Evolutionary conservation across 2,329 filamentous ascomycete genomes (phyloP).

Genomic region (Zasmidium cellare): DNA sequence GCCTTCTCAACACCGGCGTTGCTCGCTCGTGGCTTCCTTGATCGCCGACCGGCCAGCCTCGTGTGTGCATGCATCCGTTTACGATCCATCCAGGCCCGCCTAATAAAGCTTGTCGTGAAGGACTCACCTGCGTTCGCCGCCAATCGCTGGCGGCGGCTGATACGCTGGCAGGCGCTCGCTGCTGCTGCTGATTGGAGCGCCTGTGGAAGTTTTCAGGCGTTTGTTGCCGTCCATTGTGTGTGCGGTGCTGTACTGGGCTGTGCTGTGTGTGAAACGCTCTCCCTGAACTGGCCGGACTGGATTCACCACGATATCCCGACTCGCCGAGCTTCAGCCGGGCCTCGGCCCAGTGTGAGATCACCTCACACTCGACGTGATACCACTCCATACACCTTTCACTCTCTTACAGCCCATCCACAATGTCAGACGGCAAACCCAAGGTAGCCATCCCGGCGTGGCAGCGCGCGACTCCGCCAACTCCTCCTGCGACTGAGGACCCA

Average conservation of each 20-base stretch:
- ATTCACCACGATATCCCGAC: neutral
- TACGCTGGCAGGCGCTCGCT: constrained; percentile 26
- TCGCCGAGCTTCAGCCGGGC: too few relatives aligned
- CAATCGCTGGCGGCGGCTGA: constrained; percentile 25
- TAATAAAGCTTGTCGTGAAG: constrained; percentile 1
- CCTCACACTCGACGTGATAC: too few relatives aligned
- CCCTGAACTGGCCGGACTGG: too few relatives aligned
- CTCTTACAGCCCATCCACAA: constrained; percentile 16
- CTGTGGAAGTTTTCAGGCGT: constrained; percentile 29
- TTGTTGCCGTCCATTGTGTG: constrained; percentile 26
- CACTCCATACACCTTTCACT: too few relatives aligned
- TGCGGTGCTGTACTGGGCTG: neutral
- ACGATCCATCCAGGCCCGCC: too few relatives aligned
- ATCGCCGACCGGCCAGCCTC: neutral
- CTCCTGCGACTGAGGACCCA: constrained; percentile 18
- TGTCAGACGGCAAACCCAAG: constrained; percentile 30
- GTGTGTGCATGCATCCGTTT: neutral
- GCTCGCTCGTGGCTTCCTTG: neutral
- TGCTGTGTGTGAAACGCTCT: neutral
- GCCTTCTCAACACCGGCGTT: neutral
- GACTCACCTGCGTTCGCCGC: neutral
- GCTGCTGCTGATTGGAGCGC: constrained; percentile 26
- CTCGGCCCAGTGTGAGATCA: too few relatives aligned
- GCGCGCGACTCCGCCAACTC: constrained; percentile 22
- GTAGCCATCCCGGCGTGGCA: constrained; percentile 37